Evolutionary conservation across 2,329 filamentous ascomycete genomes (phyloP).

Genomic region (Akanthomyces muscarius): DNA sequence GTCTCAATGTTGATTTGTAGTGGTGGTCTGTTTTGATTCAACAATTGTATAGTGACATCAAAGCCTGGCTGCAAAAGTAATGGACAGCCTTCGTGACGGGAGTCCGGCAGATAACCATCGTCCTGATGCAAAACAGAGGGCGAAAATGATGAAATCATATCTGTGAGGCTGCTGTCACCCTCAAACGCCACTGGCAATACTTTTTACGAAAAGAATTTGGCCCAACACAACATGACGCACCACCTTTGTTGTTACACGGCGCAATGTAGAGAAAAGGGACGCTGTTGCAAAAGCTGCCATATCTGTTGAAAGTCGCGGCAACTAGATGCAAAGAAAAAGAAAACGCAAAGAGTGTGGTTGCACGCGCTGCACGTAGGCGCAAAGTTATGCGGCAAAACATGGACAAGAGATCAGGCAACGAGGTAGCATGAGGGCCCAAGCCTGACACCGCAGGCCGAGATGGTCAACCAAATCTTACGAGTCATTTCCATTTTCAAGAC

Average conservation of each 20-base stretch:
- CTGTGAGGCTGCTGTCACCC: neutral
- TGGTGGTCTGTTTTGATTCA: neutral
- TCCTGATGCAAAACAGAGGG: neutral
- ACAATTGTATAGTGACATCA: neutral
- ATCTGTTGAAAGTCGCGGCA: neutral
- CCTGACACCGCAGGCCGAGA: neutral
- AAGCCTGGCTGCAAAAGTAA: neutral
- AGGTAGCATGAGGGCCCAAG: neutral
- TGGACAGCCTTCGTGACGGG: neutral
- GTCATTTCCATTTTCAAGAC: neutral
- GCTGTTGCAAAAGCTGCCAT: neutral
- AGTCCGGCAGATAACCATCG: neutral
- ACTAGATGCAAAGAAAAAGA: neutral
- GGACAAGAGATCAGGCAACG: neutral
- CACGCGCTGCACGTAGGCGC: neutral
- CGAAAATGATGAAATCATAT: neutral
- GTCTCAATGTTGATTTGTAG: neutral
- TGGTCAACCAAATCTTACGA: neutral
- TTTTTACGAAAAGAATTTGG: neutral
- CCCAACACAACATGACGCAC: neutral
- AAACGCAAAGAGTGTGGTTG: neutral
- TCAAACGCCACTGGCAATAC: neutral
- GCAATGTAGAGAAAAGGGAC: neutral
- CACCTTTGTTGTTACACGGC: neutral
- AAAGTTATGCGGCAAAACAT: neutral